Evolutionary conservation across 2,329 filamentous ascomycete species (phyloP).

Genomic region (Colletotrichum sp.): DNA sequence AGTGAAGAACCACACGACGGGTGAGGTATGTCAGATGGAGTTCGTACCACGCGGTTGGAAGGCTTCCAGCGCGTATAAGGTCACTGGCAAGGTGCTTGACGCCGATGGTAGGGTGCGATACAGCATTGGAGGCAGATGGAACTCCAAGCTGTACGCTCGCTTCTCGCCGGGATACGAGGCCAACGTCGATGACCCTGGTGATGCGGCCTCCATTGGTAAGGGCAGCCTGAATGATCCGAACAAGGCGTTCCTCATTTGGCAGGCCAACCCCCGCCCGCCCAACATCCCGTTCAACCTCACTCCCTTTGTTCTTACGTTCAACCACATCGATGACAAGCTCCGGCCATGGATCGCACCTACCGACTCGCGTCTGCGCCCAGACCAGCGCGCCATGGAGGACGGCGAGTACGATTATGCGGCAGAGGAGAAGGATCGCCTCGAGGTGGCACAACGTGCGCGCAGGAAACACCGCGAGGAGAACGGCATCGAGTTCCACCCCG

Average conservation of each 20-base stretch:
- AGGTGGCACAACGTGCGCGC: conserved; percentile 86
- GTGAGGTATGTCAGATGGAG: conserved; percentile 85
- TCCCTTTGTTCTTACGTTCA: conserved; percentile 93
- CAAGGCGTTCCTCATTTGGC: conserved; percentile 90
- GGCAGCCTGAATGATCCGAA: conserved; percentile 68
- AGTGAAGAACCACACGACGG: conserved; percentile 95
- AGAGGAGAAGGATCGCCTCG: conserved; percentile 90
- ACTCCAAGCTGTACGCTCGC: conserved; percentile 94
- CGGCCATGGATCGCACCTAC: conserved; percentile 82
- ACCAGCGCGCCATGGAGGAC: conserved; percentile 98
- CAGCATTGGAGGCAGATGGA: conserved; percentile 94
- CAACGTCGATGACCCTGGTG: conserved; percentile 63
- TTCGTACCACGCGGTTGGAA: conserved; percentile 98
- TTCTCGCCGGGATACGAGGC: conserved; percentile 90
- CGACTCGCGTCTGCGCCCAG: conserved; percentile 89
- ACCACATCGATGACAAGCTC: conserved; percentile 87
- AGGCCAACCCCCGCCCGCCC: conserved; percentile 79
- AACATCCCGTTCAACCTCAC: conserved; percentile 97
- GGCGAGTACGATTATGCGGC: conserved; percentile 96
- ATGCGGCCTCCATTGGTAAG: conserved; percentile 41
- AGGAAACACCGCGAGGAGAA: conserved; percentile 74
- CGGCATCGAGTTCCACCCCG: conserved; percentile 82
- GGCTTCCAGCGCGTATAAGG: conserved; percentile 87
- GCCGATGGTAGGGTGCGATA: conserved; percentile 80
- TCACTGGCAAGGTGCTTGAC: conserved; percentile 85